Percentiles rank a stretch among this genome's conserved stretches.
Conservation (phyloP, 2,329 filamentous ascomycete species). For the Fusarium sp. region DNA sequence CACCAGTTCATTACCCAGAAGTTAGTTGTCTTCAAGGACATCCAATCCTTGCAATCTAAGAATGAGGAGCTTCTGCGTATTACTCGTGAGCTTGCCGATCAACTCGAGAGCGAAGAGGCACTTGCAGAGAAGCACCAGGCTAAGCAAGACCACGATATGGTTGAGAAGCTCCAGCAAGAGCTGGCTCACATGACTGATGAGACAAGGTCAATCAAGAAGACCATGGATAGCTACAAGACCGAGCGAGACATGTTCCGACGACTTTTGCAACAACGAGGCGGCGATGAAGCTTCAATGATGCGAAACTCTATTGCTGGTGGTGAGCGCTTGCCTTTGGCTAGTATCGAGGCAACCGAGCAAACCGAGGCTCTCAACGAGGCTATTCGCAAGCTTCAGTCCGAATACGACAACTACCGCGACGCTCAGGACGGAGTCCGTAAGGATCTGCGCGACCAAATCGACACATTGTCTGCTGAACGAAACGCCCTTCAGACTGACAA, state of each 20-base stretch:
- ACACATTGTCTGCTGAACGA: conserved; percentile 84
- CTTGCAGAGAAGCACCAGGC: conserved; percentile 72
- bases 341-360: conserved; percentile 67
- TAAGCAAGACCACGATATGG: conserved; percentile 73
- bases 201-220: conserved; percentile 80
- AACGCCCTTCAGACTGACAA: conserved; percentile 84
- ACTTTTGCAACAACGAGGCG: conserved; percentile 80
- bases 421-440: conserved; percentile 85
- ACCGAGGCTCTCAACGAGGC: conserved; percentile 76
- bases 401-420: conserved; percentile 90
- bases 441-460: conserved; percentile 85
- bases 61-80: conserved; percentile 86
- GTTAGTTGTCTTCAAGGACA: conserved; percentile 88
- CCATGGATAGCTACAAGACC: conserved; percentile 92
- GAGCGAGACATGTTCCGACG: conserved; percentile 98
- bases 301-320: conserved; percentile 74
- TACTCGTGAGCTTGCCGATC: conserved; percentile 84
- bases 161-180: conserved; percentile 78
- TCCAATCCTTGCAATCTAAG: conserved; percentile 86
- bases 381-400: conserved; percentile 85
- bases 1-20: conserved; percentile 90
- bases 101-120: conserved; percentile 92
- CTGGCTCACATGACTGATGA: conserved; percentile 84
- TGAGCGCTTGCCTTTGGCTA: conserved; percentile 65
- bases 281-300: conserved; percentile 74